Conservation (phyloP, 2,329 filamentous ascomycete genomes). For the Trichoderma sp. region DNA sequence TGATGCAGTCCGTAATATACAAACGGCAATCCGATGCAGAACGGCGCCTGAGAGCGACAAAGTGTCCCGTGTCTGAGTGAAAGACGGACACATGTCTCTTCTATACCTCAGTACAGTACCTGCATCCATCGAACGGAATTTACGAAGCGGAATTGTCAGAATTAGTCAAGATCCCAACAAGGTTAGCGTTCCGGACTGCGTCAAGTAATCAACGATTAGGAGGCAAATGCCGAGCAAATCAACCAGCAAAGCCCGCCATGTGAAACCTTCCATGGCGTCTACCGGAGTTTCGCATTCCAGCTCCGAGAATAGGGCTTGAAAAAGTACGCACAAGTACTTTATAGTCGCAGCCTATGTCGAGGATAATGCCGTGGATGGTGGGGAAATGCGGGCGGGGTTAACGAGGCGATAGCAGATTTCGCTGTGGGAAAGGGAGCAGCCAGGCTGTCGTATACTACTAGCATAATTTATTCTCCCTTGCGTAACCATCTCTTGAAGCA, state of each 20-base stretch:
- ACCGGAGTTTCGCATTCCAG: not conserved
- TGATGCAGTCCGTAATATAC: not conserved
- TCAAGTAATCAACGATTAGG: not conserved
- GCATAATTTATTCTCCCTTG: not conserved
- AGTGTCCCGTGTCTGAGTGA: not conserved
- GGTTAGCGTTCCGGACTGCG: constrained; percentile 1
- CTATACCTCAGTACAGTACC: not conserved
- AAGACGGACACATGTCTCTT: not conserved
- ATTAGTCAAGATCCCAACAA: not conserved
- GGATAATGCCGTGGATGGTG: not conserved
- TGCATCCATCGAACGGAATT: not conserved
- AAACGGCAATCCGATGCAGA: not conserved
- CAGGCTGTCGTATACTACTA: not conserved
- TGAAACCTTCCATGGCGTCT: not conserved
- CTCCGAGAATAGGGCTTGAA: not conserved
- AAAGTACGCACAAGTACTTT: not conserved
- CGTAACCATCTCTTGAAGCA: not conserved
- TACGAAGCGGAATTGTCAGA: not conserved
- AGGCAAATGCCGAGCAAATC: not conserved
- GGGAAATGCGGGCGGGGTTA: not conserved
- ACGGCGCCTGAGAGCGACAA: not conserved
- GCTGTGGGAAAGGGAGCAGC: not conserved
- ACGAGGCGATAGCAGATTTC: not conserved
- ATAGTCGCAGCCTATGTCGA: not conserved
- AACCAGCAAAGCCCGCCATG: not conserved